These are phyloP conservation scores for Penicillium coffeae DNA, from an alignment of 495 filamentous ascomycete species.

Conservation along the genomic window DNA sequence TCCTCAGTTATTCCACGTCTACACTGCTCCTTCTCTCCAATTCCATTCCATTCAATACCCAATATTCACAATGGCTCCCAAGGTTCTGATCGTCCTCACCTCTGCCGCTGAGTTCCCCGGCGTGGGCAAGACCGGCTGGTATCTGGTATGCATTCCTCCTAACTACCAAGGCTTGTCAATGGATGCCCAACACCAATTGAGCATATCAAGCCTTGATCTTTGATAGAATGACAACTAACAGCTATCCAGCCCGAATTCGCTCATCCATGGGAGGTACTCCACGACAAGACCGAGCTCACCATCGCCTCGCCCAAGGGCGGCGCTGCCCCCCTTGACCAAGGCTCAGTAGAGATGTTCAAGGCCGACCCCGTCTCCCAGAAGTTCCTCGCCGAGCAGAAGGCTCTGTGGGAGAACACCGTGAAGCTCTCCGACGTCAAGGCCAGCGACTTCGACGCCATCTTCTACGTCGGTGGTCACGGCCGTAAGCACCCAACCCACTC, in stretches of 20 bases:
- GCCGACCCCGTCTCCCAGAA: slow-evolving; percentile 46
- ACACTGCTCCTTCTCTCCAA: neutral
- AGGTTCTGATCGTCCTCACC: slow-evolving; percentile 66
- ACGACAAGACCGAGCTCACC: slow-evolving; percentile 50
- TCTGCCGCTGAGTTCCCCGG: slow-evolving; percentile 53
- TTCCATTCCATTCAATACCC: neutral
- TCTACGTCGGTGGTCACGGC: slow-evolving; percentile 75
- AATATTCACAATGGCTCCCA: slow-evolving; percentile 38
- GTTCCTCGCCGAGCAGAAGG: slow-evolving; percentile 51
- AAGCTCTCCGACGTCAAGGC: slow-evolving; percentile 49
- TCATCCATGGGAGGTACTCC: slow-evolving; percentile 61
- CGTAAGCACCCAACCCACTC: slow-evolving; percentile 39
- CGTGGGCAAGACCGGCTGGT: slow-evolving; percentile 62
- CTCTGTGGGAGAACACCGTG: slow-evolving; percentile 61
- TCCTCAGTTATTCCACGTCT: neutral
- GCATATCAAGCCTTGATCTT: too few relatives aligned
- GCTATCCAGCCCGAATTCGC: slow-evolving; percentile 60
- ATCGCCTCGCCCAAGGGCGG: slow-evolving; percentile 68
- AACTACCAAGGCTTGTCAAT: neutral
- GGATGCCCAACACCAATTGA: neutral
- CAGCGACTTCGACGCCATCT: slow-evolving; percentile 63
- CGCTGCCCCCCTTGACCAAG: slow-evolving; percentile 61
- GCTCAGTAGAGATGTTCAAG: slow-evolving; percentile 58
- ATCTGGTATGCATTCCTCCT: slow-evolving; percentile 42
- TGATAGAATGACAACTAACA: too few relatives aligned